Evolutionary conservation across 2,329 filamentous ascomycete genomes (phyloP).

Genomic region (Microdochium trichocladiopsis): DNA sequence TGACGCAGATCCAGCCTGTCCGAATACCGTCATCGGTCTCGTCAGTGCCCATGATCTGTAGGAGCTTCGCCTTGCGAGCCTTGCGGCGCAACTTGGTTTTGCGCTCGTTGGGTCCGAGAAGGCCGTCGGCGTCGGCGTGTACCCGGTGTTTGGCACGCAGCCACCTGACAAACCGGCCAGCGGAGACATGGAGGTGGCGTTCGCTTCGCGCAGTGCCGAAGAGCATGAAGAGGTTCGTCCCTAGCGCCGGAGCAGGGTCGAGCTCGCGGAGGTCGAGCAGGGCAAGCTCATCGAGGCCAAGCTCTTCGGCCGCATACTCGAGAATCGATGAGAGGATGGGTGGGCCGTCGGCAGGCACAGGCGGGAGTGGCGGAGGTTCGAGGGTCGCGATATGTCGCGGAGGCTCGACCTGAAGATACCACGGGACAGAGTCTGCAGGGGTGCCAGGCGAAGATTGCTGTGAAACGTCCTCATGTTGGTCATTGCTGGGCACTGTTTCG

Average conservation of each 20-base stretch:
- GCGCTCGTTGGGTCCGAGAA: constrained; percentile 84
- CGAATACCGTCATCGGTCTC: constrained; percentile 76
- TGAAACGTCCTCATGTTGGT: too few species aligned
- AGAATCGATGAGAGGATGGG: constrained; percentile 65
- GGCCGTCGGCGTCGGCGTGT: constrained; percentile 72
- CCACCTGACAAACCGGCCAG: constrained; percentile 85
- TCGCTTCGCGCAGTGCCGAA: constrained; percentile 87
- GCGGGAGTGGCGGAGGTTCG: constrained; percentile 38
- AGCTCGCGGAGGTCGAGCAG: constrained; percentile 78
- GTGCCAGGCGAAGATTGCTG: too few species aligned
- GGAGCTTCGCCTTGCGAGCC: constrained; percentile 71
- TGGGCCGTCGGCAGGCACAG: constrained; percentile 62
- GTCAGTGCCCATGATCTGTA: constrained; percentile 60
- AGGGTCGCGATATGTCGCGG: constrained; percentile 42
- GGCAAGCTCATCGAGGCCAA: constrained; percentile 76
- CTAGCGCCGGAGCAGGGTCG: constrained; percentile 81
- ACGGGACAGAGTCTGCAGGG: constrained; percentile 33
- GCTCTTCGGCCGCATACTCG: constrained; percentile 72
- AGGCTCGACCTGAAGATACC: constrained; percentile 77
- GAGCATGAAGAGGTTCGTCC: constrained; percentile 85
- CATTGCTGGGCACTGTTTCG: too few species aligned
- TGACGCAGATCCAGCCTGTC: constrained; percentile 95
- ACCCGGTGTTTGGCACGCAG: constrained; percentile 67
- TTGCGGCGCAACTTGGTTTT: constrained; percentile 80
- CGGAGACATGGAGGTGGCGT: constrained; percentile 86